Evolutionary conservation across 2,329 filamentous ascomycete genomes (phyloP).

Genomic region (Pestalotiopsis sp.): DNA sequence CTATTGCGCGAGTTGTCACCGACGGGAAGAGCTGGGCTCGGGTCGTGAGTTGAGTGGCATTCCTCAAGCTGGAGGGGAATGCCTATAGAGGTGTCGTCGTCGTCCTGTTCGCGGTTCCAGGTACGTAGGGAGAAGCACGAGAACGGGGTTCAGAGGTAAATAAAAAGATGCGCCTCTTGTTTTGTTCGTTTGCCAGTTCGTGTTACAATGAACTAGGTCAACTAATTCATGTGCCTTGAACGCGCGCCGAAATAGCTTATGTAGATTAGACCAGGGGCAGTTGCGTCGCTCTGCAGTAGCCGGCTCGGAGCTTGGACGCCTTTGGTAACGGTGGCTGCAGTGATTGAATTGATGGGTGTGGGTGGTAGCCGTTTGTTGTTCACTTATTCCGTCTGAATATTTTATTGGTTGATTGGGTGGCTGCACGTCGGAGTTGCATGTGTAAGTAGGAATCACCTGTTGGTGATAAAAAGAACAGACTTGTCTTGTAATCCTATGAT

Average conservation of each 20-base stretch:
- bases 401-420: neutral
- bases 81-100: neutral
- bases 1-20: constrained; percentile 23
- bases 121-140: neutral
- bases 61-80: constrained; percentile 12
- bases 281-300: neutral
- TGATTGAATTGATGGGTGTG: neutral
- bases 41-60: constrained; percentile 25
- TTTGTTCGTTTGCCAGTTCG: neutral
- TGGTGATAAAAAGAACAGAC: neutral
- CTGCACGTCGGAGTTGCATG: neutral
- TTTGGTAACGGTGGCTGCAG: neutral
- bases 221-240: neutral
- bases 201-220: neutral
- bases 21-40: constrained; percentile 23
- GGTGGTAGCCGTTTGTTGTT: neutral
- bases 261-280: neutral
- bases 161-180: neutral
- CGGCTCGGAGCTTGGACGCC: neutral
- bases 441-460: neutral
- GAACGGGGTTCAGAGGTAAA: neutral
- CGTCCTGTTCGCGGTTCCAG: neutral
- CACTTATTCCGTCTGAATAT: neutral
- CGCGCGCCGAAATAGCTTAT: neutral
- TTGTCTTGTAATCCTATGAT: neutral